Base-by-base conservation (phyloP, 495 filamentous ascomycete genomes). In the Articulospora tetracladia region DNA sequence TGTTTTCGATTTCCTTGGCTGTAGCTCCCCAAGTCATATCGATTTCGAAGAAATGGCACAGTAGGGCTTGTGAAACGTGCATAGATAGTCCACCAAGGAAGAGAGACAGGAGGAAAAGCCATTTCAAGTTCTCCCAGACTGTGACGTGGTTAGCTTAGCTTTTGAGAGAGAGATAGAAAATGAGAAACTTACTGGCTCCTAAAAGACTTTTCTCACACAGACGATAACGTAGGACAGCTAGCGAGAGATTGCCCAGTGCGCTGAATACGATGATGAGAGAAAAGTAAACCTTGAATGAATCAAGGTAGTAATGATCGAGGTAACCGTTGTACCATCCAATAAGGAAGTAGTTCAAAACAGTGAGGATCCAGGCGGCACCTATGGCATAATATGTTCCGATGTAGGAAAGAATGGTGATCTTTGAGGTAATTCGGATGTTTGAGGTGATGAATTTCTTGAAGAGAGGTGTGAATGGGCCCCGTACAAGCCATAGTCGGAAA, bases 361-460 rank as follows among this genome's bases (percentile, higher is more conserved):
- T 55, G 17, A 55, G 28, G 23, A 55, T 55, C 53, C 53, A 55
- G 12, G 53, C 53, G 23, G 53, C 53, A 24, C 53, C 53, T 13
- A 55, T 36, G 7, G 53, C 53, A 39, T 55, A 55, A 41, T 55
- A 55, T 17, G 58, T 89, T 23, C 86, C 86, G 66, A 90, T 84
- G 66, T 90, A 90, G 2, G 86, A 83, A 68, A 86, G 78, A 59
- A 89, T 89, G 44, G 86, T 88, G 55, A 89, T 62, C 66, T 90
- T 90, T 59, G 80, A 82, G 1, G 85, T 79, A 10, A 89, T 66
- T 2, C 77, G 81, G 65, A 89, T 89, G 60, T 71, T 72, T 20
- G 81, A 83, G 26, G 57, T 66, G 2, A 89, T 61, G 71, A 89
- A 90, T 41, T 61, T 73, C 48, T 70, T 67, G 76, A 90, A 90